Percentiles rank a stretch among this genome's conserved stretches.
phyloP scores from a whole-genome alignment of 2,329 filamentous ascomycete species.

The Hypoxylon sp. region DNA sequence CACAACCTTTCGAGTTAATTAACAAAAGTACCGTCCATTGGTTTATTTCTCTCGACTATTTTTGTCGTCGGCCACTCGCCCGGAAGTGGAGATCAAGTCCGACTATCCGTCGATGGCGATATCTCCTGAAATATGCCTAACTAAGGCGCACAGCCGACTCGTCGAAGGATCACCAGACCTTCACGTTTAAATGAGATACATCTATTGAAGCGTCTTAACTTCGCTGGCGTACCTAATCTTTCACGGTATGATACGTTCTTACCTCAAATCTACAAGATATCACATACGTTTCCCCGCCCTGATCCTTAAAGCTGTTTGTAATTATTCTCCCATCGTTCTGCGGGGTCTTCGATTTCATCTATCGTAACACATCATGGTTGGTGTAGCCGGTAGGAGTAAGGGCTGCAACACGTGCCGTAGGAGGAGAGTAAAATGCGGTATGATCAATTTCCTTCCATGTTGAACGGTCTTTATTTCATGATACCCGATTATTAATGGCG shows the following conservation, averaged over 20 bases:
- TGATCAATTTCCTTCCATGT: not conserved
- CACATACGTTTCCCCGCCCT: conserved; percentile 11
- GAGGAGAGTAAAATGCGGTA: conserved; percentile 45
- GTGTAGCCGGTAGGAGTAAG: conserved; percentile 44
- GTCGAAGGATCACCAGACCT: conserved; percentile 18
- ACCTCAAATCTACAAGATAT: conserved; percentile 13
- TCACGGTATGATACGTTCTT: conserved; percentile 8
- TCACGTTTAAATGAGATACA: conserved; percentile 18
- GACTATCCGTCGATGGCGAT: conserved; percentile 27
- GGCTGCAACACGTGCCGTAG: conserved; percentile 45
- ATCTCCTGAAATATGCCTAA: conserved; percentile 31
- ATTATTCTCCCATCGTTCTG: conserved; percentile 4
- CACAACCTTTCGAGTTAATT: conserved; percentile 25
- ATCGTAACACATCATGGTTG: conserved; percentile 38
- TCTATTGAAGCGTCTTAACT: conserved; percentile 11
- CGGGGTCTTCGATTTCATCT: not conserved
- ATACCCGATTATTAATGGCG: conserved; percentile 18
- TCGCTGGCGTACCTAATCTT: conserved; percentile 5
- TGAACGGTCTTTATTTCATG: not conserved
- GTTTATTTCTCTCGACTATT: conserved; percentile 34
- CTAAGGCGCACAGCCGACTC: conserved; percentile 20
- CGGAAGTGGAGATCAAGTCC: conserved; percentile 36
- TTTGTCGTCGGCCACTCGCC: conserved; percentile 33
- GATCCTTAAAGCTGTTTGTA: not conserved
- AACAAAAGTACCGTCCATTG: conserved; percentile 17